These are phyloP conservation scores for Pyrenophora graminea DNA, from an alignment of 2,329 filamentous ascomycete species.

Conservation along the genomic window DNA sequence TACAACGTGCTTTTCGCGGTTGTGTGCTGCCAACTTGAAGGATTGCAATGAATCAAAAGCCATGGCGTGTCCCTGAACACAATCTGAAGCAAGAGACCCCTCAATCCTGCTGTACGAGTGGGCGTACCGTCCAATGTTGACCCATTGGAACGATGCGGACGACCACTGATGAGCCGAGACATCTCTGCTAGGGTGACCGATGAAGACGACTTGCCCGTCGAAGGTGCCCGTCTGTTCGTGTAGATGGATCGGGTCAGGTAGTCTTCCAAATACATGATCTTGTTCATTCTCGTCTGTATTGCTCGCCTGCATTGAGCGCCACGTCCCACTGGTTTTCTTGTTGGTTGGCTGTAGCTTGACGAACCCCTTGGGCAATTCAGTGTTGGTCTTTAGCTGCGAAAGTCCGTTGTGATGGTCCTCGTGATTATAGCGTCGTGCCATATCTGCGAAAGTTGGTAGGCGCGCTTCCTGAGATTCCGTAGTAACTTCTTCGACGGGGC, in stretches of 20 bases:
- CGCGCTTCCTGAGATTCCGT: background rate
- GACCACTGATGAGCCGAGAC: constrained; percentile 56
- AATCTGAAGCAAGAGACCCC: constrained; percentile 49
- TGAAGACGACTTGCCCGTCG: constrained; percentile 52
- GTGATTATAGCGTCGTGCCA: constrained; percentile 31
- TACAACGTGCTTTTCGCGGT: constrained; percentile 32
- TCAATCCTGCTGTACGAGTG: constrained; percentile 50
- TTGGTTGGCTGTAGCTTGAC: constrained; percentile 28
- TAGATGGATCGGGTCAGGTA: constrained; percentile 50
- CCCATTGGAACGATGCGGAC: constrained; percentile 46
- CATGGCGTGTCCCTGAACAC: constrained; percentile 44
- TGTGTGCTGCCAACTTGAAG: constrained; percentile 50
- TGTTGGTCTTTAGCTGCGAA: constrained; percentile 18
- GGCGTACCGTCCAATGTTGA: constrained; percentile 52
- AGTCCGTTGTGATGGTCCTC: constrained; percentile 17
- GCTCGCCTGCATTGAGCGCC: constrained; percentile 30
- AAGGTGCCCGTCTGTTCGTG: constrained; percentile 33
- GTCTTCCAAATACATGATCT: constrained; percentile 47
- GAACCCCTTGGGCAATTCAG: constrained; percentile 23
- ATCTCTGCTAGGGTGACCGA: constrained; percentile 54
- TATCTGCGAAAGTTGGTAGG: constrained; percentile 35
- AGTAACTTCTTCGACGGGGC: background rate
- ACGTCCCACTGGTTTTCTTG: constrained; percentile 25
- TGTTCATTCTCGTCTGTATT: constrained; percentile 19
- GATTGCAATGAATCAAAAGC: constrained; percentile 47